Percentiles rank a stretch among this genome's conserved stretches.
Evolutionary conservation across 2,329 filamentous ascomycete species (phyloP).

Genomic region (Stachybotrys echinatus): DNA sequence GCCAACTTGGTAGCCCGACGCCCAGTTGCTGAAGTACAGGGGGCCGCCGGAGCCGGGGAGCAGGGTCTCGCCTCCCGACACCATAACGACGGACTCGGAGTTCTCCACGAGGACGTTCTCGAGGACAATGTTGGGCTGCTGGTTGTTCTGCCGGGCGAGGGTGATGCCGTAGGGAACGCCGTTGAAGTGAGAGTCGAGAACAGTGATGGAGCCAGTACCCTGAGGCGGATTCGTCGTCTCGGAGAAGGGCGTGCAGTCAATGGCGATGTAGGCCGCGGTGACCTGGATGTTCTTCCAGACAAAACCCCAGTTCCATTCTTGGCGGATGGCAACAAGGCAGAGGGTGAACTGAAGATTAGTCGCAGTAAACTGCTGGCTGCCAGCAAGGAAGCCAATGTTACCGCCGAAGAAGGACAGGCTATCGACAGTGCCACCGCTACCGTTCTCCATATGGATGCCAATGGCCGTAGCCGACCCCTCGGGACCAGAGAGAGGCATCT

Average conservation of each 20-base stretch:
- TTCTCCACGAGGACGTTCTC: conserved; percentile 10
- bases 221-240: conserved; percentile 31
- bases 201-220: conserved; percentile 63
- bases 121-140: conserved; percentile 10
- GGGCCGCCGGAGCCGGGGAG: conserved; percentile 6
- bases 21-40: conserved; percentile 3
- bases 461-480: conserved; percentile 47
- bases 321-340: conserved; percentile 57
- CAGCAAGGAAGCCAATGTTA: conserved; percentile 48
- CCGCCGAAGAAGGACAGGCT: conserved; percentile 36
- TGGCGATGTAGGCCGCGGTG: conserved; percentile 54
- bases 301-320: conserved; percentile 67
- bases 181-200: conserved; percentile 52
- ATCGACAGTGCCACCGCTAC: conserved; percentile 54
- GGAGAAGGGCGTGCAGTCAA: conserved; percentile 50
- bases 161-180: conserved; percentile 9
- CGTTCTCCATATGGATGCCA: conserved; percentile 56
- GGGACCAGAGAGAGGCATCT: conserved; percentile 29
- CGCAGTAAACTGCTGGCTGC: conserved; percentile 63
- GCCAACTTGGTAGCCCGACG: conserved; percentile 1
- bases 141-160: neutral
- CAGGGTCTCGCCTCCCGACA: conserved; percentile 8
- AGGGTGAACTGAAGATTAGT: conserved; percentile 57
- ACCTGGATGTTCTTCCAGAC: conserved; percentile 53
- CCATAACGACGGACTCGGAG: conserved; percentile 7